A percentile compares a stretch with the other conserved stretches of the same genome.
Evolutionary conservation across 495 filamentous ascomycete species (phyloP).

Genomic region (Lepidopterella palustris): DNA sequence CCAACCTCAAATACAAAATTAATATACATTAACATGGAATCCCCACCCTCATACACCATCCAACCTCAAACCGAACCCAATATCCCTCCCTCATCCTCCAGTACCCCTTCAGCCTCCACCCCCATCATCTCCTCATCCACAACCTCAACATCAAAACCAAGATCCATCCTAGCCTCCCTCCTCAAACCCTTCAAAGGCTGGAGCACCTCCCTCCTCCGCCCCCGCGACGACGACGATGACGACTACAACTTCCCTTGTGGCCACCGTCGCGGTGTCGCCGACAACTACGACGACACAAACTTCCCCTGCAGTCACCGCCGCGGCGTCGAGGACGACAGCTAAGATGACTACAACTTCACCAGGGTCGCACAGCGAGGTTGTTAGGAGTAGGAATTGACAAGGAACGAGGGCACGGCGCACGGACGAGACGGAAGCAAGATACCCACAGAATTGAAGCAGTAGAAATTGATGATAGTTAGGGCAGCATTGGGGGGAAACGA

Average conservation of each 20-base stretch:
- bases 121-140: background rate
- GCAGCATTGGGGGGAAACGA: too few relatives aligned
- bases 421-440: too few relatives aligned
- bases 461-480: too few relatives aligned
- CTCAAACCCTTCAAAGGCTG: constrained; percentile 20
- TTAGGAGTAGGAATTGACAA: too few relatives aligned
- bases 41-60: background rate
- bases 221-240: constrained; percentile 15
- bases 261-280: background rate
- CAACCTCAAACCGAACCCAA: background rate
- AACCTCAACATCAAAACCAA: background rate
- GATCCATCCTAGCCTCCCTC: background rate
- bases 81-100: too few relatives aligned
- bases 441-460: too few relatives aligned
- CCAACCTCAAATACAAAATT: background rate
- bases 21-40: background rate
- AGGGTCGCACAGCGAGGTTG: too few relatives aligned
- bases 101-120: background rate
- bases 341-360: background rate
- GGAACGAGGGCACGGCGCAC: too few relatives aligned
- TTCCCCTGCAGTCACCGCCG: background rate
- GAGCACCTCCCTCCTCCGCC: constrained; percentile 5
- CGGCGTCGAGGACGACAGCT: background rate
- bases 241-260: constrained; percentile 20
- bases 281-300: background rate